Percentiles rank a stretch among this genome's conserved stretches.
These are phyloP conservation scores for Colletotrichum tanaceti DNA, from an alignment of 2,329 filamentous ascomycete genomes.

Conservation along the genomic window DNA sequence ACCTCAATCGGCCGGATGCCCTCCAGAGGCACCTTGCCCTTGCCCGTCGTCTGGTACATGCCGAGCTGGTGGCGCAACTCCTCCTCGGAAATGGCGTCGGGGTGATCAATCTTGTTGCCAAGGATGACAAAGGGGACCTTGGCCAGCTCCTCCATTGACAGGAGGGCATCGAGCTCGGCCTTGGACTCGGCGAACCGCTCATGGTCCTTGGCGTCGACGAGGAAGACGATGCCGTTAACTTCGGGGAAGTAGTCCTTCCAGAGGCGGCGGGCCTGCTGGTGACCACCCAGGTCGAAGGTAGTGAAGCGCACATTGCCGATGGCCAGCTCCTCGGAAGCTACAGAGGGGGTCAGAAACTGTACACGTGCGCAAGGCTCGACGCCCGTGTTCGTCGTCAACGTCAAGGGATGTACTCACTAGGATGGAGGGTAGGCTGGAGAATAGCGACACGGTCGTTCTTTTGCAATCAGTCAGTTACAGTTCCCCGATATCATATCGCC, in stretches of 20 bases:
- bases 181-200: constrained; percentile 95
- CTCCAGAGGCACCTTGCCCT: constrained; percentile 93
- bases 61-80: constrained; percentile 92
- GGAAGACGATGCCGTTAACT: constrained; percentile 96
- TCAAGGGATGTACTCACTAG: constrained; percentile 69
- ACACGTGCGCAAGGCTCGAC: constrained; percentile 42
- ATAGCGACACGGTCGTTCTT: constrained; percentile 94
- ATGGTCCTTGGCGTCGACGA: constrained; percentile 96
- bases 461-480: constrained; percentile 17
- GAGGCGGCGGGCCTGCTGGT: constrained; percentile 92
- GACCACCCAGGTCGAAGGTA: constrained; percentile 92
- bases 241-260: constrained; percentile 99
- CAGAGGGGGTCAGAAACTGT: constrained; percentile 41
- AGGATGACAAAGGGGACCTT: constrained; percentile 97
- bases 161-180: constrained; percentile 93
- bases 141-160: constrained; percentile 95
- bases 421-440: constrained; percentile 89
- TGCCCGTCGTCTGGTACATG: constrained; percentile 95
- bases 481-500: constrained; percentile 43
- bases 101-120: constrained; percentile 99
- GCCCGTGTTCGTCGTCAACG: constrained; percentile 4
- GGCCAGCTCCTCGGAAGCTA: constrained; percentile 89
- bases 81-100: constrained; percentile 93
- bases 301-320: constrained; percentile 96
- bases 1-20: constrained; percentile 95